Conservation (phyloP, 225 moss, liverwort and hornwort species). For the Asterella californica region DNA sequence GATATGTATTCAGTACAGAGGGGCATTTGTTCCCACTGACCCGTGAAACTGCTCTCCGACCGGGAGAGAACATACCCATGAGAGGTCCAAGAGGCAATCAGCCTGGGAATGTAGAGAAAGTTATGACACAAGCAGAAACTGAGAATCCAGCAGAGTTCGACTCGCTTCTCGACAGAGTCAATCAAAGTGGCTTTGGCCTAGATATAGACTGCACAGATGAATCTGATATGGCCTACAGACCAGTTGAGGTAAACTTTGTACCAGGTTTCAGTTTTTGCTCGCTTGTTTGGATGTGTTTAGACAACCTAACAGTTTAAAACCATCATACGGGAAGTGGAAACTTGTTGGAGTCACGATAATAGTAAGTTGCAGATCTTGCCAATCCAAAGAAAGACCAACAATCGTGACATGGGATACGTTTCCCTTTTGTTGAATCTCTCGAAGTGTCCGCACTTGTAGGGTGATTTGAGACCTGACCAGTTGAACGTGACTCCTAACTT, state of each 20-base stretch:
- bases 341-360: background rate
- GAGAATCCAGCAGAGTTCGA: constrained; percentile 20
- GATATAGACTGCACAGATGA: constrained; percentile 22
- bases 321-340: background rate
- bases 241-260: constrained; percentile 21
- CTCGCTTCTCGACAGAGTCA: constrained; percentile 16
- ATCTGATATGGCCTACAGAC: constrained; percentile 28
- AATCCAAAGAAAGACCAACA: too few relatives aligned
- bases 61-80: constrained; percentile 52
- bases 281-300: background rate
- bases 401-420: background rate
- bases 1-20: constrained; percentile 93
- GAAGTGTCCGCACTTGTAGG: background rate
- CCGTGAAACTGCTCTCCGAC: constrained; percentile 59
- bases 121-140: constrained; percentile 35
- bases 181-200: constrained; percentile 15
- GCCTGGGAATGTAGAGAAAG: constrained; percentile 36
- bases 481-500: background rate
- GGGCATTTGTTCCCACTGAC: constrained; percentile 90
- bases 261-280: background rate
- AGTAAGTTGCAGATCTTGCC: background rate
- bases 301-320: background rate
- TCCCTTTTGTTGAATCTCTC: background rate
- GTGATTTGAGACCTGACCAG: background rate
- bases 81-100: constrained; percentile 31